These are phyloP conservation scores for Cyberlindnera saturnus DNA, from an alignment of 805 yeast species.

Conservation along the genomic window DNA sequence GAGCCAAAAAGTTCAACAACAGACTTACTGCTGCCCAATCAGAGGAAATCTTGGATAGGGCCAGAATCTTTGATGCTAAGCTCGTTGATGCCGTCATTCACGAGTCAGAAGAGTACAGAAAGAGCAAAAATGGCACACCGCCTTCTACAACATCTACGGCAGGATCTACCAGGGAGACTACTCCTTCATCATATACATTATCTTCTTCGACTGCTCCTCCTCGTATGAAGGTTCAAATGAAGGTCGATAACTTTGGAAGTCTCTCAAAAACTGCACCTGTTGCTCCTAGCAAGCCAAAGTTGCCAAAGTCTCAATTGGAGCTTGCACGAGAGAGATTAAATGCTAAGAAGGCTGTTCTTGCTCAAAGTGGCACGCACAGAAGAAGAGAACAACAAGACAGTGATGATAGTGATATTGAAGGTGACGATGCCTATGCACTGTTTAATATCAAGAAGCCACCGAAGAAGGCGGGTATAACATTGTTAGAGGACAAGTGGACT, in stretches of 20 bases:
- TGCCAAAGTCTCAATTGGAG: constrained; percentile 32
- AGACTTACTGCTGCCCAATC: constrained; percentile 65
- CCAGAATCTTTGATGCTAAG: constrained; percentile 45
- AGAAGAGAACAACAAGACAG: background rate
- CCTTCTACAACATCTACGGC: background rate
- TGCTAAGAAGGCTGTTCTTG: constrained; percentile 28
- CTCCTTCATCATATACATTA: constrained; percentile 17
- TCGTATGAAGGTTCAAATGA: constrained; percentile 26
- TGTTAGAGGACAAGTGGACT: constrained; percentile 25
- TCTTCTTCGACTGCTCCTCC: constrained; percentile 4
- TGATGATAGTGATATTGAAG: constrained; percentile 26
- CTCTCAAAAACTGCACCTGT: constrained; percentile 24
- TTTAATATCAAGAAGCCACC: constrained; percentile 25
- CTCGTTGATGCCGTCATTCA: constrained; percentile 48
- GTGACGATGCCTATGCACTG: constrained; percentile 28
- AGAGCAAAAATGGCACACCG: constrained; percentile 15
- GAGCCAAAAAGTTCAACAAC: constrained; percentile 62
- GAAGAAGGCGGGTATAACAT: constrained; percentile 25
- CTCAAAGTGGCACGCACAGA: constrained; percentile 31
- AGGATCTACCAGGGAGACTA: background rate
- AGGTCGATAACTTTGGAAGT: constrained; percentile 33
- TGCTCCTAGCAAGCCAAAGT: constrained; percentile 21
- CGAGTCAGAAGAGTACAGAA: constrained; percentile 34
- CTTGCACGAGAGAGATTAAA: constrained; percentile 29
- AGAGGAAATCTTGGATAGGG: constrained; percentile 53